phyloP scores from a whole-genome alignment of 2,329 filamentous ascomycete genomes.

The Tolypocladium ophioglossoides region DNA sequence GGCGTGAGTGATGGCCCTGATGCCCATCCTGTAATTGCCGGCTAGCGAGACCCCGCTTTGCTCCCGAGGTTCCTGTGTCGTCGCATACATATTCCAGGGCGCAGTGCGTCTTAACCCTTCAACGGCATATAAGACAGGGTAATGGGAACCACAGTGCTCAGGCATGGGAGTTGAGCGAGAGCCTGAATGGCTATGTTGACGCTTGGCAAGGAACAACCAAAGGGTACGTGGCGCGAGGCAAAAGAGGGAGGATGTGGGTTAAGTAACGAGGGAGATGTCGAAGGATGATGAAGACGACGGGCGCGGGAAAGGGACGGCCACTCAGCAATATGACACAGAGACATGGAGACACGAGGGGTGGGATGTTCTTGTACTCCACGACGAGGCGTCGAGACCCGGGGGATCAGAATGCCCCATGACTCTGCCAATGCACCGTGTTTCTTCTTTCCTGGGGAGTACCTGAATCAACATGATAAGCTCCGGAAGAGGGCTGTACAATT shows the following conservation, averaged over 20 bases:
- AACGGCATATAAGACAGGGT: conserved; percentile 6
- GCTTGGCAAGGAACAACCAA: not conserved
- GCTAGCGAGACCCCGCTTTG: conserved; percentile 5
- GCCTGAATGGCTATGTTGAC: not conserved
- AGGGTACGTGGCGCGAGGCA: not conserved
- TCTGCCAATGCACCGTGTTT: conserved; percentile 15
- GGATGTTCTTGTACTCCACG: conserved; percentile 20
- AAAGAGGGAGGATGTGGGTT: conserved; percentile 12
- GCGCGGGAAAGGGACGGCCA: conserved; percentile 8
- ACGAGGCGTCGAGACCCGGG: conserved; percentile 13
- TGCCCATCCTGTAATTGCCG: conserved; percentile 9
- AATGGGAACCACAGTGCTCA: not conserved
- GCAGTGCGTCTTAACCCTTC: not conserved
- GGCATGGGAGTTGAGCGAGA: not conserved
- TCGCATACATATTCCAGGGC: conserved; percentile 5
- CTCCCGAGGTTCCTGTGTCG: conserved; percentile 6
- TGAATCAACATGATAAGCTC: conserved; percentile 18
- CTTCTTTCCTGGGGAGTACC: conserved; percentile 18
- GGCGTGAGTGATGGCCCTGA: conserved; percentile 9
- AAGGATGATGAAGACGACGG: conserved; percentile 11
- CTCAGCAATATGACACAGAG: conserved; percentile 10
- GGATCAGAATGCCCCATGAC: conserved; percentile 10
- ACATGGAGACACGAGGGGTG: conserved; percentile 13
- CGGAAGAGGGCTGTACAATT: conserved; percentile 15
- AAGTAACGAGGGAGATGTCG: conserved; percentile 14